A percentile compares a stretch with the other conserved stretches of the same genome.
Evolutionary conservation across 352 stramenopile genomes (phyloP).

Genomic region (Phytophthora uliginosa): DNA sequence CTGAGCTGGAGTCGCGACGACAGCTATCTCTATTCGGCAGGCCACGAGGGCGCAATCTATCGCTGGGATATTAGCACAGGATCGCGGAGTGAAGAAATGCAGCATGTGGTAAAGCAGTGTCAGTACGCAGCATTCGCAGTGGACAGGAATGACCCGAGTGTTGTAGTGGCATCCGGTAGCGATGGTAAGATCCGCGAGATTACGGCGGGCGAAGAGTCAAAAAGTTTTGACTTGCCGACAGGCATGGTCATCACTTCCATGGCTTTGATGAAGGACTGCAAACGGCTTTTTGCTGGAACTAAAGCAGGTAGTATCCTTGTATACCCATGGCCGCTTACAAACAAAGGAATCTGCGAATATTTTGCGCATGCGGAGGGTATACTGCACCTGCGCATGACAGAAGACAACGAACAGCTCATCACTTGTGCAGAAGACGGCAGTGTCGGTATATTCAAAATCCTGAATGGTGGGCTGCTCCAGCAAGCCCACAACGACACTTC

Average conservation of each 20-base stretch:
- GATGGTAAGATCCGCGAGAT: constrained; percentile 81
- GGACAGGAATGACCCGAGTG: constrained; percentile 57
- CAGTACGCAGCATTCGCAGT: constrained; percentile 73
- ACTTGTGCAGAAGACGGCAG: constrained; percentile 75
- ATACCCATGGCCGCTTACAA: constrained; percentile 67
- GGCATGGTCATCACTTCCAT: constrained; percentile 61
- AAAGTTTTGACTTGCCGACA: constrained; percentile 51
- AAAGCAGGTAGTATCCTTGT: constrained; percentile 70
- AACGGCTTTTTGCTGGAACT: constrained; percentile 75
- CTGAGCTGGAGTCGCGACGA: constrained; percentile 82
- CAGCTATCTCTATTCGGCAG: constrained; percentile 79
- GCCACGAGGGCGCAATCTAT: constrained; percentile 85
- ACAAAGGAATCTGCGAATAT: constrained; percentile 52
- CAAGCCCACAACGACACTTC: constrained; percentile 12
- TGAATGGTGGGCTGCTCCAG: constrained; percentile 23
- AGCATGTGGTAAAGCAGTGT: constrained; percentile 82
- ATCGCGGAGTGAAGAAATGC: constrained; percentile 75
- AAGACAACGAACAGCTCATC: constrained; percentile 69
- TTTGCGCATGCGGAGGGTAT: constrained; percentile 74
- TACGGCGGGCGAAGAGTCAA: constrained; percentile 65
- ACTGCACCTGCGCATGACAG: constrained; percentile 73
- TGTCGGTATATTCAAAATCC: constrained; percentile 65
- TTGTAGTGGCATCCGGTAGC: constrained; percentile 66
- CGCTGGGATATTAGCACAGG: constrained; percentile 74
- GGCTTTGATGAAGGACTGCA: constrained; percentile 68